Evolutionary conservation across 75 land plant genomes (phyloP).

Genomic region (Selaginella moellendorffii): DNA sequence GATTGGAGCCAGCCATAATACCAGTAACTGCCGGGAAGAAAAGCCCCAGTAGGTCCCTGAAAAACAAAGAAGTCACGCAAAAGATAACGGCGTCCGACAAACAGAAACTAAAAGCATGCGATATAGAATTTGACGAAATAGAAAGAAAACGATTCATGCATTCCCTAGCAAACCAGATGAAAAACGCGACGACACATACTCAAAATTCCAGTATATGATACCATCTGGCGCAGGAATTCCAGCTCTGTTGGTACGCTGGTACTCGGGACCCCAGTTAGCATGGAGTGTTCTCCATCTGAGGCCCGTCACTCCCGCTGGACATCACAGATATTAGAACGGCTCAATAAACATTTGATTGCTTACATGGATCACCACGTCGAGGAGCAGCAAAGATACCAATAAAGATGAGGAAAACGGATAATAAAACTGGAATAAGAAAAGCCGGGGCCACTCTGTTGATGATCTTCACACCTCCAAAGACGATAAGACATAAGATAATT

Average conservation of each 20-base stretch:
- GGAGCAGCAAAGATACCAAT: conserved; percentile 65
- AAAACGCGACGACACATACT: conserved; percentile 31
- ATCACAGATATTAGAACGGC: neutral
- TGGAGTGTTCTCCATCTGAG: conserved; percentile 48
- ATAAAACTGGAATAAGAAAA: conserved; percentile 78
- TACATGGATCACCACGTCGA: conserved; percentile 44
- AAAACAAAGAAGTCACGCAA: conserved; percentile 10
- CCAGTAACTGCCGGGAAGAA: conserved; percentile 99
- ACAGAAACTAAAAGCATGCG: too few species aligned
- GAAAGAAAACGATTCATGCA: too few species aligned
- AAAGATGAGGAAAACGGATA: conserved; percentile 80
- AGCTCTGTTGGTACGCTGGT: conserved; percentile 75
- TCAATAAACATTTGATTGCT: conserved; percentile 7
- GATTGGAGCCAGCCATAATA: conserved; percentile 99
- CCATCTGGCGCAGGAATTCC: conserved; percentile 87
- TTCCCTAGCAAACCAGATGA: too few species aligned
- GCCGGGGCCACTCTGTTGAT: conserved; percentile 95
- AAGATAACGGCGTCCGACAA: neutral
- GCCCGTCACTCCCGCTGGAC: conserved; percentile 67
- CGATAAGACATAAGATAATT: conserved; percentile 75
- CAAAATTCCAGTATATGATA: conserved; percentile 62
- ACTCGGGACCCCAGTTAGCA: conserved; percentile 67
- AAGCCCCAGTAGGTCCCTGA: conserved; percentile 83
- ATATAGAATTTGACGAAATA: too few species aligned
- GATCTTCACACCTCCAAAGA: conserved; percentile 97